Evolutionary conservation across 495 filamentous ascomycete species (phyloP).

Genomic region (Cercophora newfieldiana): DNA sequence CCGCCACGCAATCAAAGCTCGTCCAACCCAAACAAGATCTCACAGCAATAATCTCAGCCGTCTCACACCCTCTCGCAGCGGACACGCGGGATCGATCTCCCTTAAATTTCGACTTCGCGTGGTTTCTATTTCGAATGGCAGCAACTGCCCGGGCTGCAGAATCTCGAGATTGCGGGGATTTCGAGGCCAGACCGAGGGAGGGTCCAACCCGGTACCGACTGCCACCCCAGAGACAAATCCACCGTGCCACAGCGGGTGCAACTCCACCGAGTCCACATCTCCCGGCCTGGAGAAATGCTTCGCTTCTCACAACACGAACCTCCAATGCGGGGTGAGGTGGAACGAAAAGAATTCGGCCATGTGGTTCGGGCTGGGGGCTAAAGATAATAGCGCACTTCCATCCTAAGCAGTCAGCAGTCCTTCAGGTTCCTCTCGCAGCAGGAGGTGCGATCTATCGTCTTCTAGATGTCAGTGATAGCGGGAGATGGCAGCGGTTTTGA

Average conservation of each 20-base stretch:
- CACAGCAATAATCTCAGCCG: not conserved
- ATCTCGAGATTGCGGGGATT: slow-evolving; percentile 9
- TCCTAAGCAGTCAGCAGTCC: too few species aligned
- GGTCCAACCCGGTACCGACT: not conserved
- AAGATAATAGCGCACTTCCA: too few species aligned
- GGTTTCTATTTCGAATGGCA: not conserved
- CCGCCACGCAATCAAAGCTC: slow-evolving; percentile 13
- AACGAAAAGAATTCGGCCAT: too few species aligned
- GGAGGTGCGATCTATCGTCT: too few species aligned
- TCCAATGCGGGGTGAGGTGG: not conserved
- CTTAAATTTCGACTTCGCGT: slow-evolving; percentile 7
- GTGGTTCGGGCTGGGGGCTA: too few species aligned
- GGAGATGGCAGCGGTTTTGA: too few species aligned
- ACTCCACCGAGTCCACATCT: not conserved
- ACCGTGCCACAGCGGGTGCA: not conserved
- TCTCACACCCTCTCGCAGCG: not conserved
- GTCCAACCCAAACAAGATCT: not conserved
- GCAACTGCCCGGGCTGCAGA: not conserved
- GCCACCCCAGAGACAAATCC: not conserved
- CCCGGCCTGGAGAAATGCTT: not conserved
- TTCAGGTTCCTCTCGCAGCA: too few species aligned
- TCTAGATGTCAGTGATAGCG: too few species aligned
- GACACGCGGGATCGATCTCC: not conserved
- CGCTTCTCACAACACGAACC: not conserved
- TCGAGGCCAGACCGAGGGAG: not conserved